Conservation (phyloP, 257 asterid genomes). For the Linderniella brevidens region DNA sequence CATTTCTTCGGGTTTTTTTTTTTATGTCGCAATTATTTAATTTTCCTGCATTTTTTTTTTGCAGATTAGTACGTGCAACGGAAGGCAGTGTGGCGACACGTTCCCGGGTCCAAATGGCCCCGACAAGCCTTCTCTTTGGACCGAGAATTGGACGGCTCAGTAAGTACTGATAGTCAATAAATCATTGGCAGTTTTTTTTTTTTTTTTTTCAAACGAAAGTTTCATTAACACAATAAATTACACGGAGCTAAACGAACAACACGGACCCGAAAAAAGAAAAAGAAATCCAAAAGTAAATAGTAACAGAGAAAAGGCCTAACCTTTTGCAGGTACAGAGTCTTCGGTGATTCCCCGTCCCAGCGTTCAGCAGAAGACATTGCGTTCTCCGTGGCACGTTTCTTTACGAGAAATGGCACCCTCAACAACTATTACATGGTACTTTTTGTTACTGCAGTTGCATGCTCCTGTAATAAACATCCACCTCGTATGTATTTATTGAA, state of each 20-base stretch:
- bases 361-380: slow-evolving; percentile 87
- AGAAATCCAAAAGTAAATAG: too few relatives aligned
- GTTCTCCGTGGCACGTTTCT: slow-evolving; percentile 62
- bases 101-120: slow-evolving; percentile 76
- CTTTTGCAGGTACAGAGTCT: slow-evolving; percentile 50
- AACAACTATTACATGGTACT: slow-evolving; percentile 85
- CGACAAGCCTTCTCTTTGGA: slow-evolving; percentile 82
- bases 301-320: too few relatives aligned
- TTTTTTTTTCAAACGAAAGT: too few relatives aligned
- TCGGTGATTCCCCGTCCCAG: slow-evolving; percentile 79
- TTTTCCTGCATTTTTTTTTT: neutral
- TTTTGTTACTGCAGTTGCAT: neutral
- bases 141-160: slow-evolving; percentile 99
- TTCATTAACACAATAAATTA: too few relatives aligned
- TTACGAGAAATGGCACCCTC: slow-evolving; percentile 73
- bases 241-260: too few relatives aligned
- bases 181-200: neutral
- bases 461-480: neutral
- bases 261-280: too few relatives aligned
- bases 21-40: neutral
- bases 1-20: neutral
- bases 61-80: slow-evolving; percentile 86
- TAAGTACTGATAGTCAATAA: slow-evolving; percentile 12
- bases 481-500: neutral
- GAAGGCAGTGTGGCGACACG: slow-evolving; percentile 89